Base-by-base conservation (phyloP, 2,329 filamentous ascomycete genomes). In the Aplosporella prunicola region DNA sequence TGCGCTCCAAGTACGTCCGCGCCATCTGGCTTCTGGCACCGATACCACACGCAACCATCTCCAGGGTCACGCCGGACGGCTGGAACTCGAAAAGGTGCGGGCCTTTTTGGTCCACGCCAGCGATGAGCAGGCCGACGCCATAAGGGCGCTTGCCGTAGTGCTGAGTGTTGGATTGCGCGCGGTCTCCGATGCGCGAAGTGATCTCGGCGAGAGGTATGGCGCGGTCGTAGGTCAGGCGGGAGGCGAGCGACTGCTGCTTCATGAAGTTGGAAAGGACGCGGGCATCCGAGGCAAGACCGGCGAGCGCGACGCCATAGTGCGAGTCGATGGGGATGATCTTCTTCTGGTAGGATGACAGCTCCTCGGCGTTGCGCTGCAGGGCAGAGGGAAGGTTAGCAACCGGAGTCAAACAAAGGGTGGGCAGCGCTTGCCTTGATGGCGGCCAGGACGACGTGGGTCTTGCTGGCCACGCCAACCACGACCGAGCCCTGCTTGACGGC, bases 201-300 rank as follows among this genome's bases (percentile, higher is more conserved):
- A 96, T 85, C 45, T 83, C 82, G 56, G 86, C 81, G 58, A 96
- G 71, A 20, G 87, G 85, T 60, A 98, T 91, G 49, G 88, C 79
- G 49, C 91, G 88, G 66, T 85, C 89, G 70, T 94, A 96, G 41
- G 87, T 94, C 53, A 98, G 80, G 62, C 89, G 87, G 54, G 91
- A 89, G 55, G 85, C 83, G 55, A 98, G 85, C 46, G 86, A 93
- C 69, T 96, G 91, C 68, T 94, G 87, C 72, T 95, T 96, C 89
- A 98, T 96, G 72, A 95, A 98, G 77, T 98, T 98, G 72, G 88
- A 95, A 52, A 98, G 87, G 52, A 98, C 91, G 57, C 91, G 91
- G 58, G 89, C 91, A 65, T 98, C 91, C 42, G 89, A 95, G 49
- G 91, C 91, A 45, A 98, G 84, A 52, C 91, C 91, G 50, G 91